Evolutionary conservation across 75 land plant species (phyloP).

Genomic region (Selaginella tamariscina): DNA sequence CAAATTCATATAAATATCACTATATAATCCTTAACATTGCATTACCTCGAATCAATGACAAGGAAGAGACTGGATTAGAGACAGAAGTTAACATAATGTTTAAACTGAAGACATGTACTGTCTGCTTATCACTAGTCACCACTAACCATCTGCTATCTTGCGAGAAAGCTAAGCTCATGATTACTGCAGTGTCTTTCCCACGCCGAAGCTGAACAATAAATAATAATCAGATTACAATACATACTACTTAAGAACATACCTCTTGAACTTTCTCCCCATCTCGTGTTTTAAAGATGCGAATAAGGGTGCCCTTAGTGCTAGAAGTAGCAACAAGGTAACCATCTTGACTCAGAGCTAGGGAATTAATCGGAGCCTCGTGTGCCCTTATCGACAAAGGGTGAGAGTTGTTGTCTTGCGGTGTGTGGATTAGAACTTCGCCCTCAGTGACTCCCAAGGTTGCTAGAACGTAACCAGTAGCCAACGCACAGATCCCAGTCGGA

Average conservation of each 20-base stretch:
- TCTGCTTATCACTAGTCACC: conserved; percentile 87
- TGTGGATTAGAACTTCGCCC: conserved; percentile 40
- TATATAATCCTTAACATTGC: background rate
- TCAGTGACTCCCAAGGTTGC: conserved; percentile 55
- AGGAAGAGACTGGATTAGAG: background rate
- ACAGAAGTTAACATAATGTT: background rate
- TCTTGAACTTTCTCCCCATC: conserved; percentile 60
- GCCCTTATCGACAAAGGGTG: background rate
- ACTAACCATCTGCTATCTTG: conserved; percentile 74
- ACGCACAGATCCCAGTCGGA: conserved; percentile 47
- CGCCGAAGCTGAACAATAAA: conserved; percentile 57
- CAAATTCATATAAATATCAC: background rate
- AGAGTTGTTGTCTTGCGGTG: conserved; percentile 1
- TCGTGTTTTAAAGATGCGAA: conserved; percentile 33
- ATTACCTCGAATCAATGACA: background rate
- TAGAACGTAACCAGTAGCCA: conserved; percentile 27
- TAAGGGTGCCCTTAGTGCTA: conserved; percentile 58
- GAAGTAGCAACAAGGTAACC: conserved; percentile 57
- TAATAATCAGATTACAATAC: background rate
- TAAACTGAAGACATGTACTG: conserved; percentile 60
- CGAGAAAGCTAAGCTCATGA: conserved; percentile 71
- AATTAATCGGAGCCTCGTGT: background rate
- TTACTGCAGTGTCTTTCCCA: conserved; percentile 77
- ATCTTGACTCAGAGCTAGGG: conserved; percentile 38
- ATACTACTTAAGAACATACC: conserved; percentile 28